phyloP scores from a whole-genome alignment of 805 yeast genomes.

The Saccharomycopsis capsularis region DNA sequence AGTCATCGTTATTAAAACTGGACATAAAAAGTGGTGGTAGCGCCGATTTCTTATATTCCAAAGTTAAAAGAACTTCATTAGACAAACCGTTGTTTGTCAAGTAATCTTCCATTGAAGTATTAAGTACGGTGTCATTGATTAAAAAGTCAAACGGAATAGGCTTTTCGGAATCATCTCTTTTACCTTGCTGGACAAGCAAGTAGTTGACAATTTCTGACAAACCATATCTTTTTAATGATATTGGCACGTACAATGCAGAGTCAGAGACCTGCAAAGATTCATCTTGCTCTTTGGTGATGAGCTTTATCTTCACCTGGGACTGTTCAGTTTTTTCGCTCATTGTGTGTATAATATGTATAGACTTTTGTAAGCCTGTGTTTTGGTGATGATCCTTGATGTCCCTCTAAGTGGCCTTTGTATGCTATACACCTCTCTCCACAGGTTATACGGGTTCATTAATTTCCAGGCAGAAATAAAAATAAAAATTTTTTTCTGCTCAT shows the following conservation, averaged over 20 bases:
- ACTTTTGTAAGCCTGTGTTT: too few species aligned
- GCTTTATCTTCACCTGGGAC: constrained; percentile 72
- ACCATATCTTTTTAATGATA: constrained; percentile 79
- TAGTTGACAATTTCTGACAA: constrained; percentile 94
- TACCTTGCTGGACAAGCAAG: constrained; percentile 42
- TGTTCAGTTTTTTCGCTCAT: constrained; percentile 27
- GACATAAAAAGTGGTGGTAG: constrained; percentile 91
- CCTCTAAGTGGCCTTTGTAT: too few species aligned
- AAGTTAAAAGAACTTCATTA: constrained; percentile 65
- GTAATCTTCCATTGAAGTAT: constrained; percentile 75
- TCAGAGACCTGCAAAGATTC: constrained; percentile 64
- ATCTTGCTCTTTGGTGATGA: constrained; percentile 82
- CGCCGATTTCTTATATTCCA: constrained; percentile 89
- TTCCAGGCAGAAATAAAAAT: too few species aligned
- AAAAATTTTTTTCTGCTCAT: too few species aligned
- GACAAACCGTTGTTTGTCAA: constrained; percentile 71
- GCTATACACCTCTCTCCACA: too few species aligned
- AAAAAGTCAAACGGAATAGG: constrained; percentile 91
- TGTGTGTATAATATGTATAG: too few species aligned
- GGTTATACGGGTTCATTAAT: too few species aligned
- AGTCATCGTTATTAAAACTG: constrained; percentile 86
- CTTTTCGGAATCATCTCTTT: constrained; percentile 34
- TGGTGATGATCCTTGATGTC: too few species aligned
- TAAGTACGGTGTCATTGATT: constrained; percentile 74
- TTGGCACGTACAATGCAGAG: constrained; percentile 83